Base-by-base conservation (phyloP, 371 early-diverging fungal species). In the Polyrhizophydium stewartii region DNA sequence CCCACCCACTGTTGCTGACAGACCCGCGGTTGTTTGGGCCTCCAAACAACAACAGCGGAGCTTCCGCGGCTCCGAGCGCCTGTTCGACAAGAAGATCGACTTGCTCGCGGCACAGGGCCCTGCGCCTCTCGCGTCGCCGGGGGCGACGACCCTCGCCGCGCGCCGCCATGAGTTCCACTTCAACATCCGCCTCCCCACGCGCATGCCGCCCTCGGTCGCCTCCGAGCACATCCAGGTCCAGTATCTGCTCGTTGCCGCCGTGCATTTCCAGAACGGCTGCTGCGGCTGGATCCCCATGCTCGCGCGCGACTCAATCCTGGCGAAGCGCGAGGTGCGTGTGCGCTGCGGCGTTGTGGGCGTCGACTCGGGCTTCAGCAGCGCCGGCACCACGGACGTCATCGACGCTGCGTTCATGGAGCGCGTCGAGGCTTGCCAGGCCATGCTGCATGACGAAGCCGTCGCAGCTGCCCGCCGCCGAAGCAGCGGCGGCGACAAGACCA, bases 191-290 rank as follows among this genome's bases (percentile, higher is more conserved):
- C 19, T 64, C 1, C 64, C 64, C 17, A 22, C 30, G 33, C 49
- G 40, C 37, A 64, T 64, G 64, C 64, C 64, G 24, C 55, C 64
- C 9, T 64, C 64, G 40, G 19, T 59, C 45, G 19, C 24, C 22
- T 59, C 27, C 55, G 22, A 22, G 35, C 59, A 53, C 35, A 59
- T 59, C 13, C 64, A 64, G 25, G 59, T 64, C 16, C 59, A 64
- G 32, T 64, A 64, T 53, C 59, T 64, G 55, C 60, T 64, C 25
- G 64, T 64, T n/a, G 64, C 64, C n/a, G 40, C 59, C 10, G 38
- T 64, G 40, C 41, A 59, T 5, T 64, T 59, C 50, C 55, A 64
- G 59, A 10, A 10, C 38, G 50, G 55, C 22, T 30, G 40, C 1
- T 64, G 58, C 49, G 64, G 64, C 46, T 17, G 56, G 25, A 3